Evolutionary conservation across 1,139 yeast species (phyloP), one percentile per base, ranked within the genome.

Genomic region (Hansenula sp.): DNA sequence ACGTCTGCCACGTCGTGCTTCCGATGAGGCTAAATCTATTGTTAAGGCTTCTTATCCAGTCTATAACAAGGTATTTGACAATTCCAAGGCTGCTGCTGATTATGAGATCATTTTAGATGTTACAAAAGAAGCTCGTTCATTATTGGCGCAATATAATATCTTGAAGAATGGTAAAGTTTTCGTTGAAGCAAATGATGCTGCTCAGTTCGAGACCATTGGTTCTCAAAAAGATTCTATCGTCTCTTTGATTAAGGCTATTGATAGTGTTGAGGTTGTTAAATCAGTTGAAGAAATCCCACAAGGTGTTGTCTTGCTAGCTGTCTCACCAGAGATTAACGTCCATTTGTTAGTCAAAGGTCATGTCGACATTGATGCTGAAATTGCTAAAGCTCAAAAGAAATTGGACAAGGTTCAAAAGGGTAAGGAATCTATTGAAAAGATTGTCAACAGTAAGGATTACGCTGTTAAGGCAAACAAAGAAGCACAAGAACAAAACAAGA

Each of bases 311-410:
- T 77, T 89, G 54, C 83, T 81, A 55, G 79, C 95, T 42, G 86
- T 91, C 49, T 79, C 80, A 46, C 84, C 96, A 38, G 84, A 79
- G 42, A 83, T 89, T 61, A 84, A 84, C 50, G 98, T 91, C 33
- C 96, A 88, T 60, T 80, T 91, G 32, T 76, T 93, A 63, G 97
- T 93, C 47, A 89, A 89, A 75, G 98, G 98, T 45, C 94, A 87
- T 63, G 82, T 93, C 57, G 97, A 93, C 63, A 79, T 91, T 58
- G 97, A 90, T 58, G 84, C 86, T 42, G 98, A 93, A 69, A 87
- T 93, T 59, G 62, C 74, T 54, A 93, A 91, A 76, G 95, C 91
- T 38, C 66, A 74, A 58, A 81, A 80, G 76, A 90, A 86, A 71
- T 75, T 90, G 60, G 74, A 68, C 46, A 82, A 80, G 66, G 70